Percentiles rank a stretch among this genome's conserved stretches.
phyloP scores from a whole-genome alignment of 371 early-diverging fungal species.

The Synchytrium microbalum region DNA sequence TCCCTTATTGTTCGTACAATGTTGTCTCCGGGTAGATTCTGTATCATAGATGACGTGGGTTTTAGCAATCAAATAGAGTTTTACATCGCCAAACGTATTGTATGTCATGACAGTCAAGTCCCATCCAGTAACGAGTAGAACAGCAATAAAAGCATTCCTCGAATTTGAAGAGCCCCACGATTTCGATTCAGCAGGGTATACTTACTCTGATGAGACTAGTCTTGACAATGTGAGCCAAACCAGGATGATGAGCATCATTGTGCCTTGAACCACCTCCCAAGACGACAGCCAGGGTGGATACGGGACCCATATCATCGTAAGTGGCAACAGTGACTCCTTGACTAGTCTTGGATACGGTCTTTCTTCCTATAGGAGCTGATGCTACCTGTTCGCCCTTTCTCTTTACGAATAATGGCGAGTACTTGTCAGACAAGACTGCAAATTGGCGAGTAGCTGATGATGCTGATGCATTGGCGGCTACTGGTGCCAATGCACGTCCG shows the following conservation, averaged over 20 bases:
- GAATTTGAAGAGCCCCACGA: too few relatives aligned
- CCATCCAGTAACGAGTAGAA: too few relatives aligned
- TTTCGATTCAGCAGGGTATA: too few relatives aligned
- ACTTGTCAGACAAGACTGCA: neutral
- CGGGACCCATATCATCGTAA: constrained; percentile 42
- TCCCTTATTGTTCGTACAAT: constrained; percentile 84
- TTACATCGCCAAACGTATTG: too few relatives aligned
- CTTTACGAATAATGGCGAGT: neutral
- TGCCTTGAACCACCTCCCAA: constrained; percentile 82
- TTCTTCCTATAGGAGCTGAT: constrained; percentile 25
- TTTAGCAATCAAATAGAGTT: constrained; percentile 2
- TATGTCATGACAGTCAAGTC: too few relatives aligned
- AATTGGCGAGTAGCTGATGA: neutral
- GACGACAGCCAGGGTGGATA: constrained; percentile 77
- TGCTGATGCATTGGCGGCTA: too few relatives aligned
- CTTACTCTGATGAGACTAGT: constrained; percentile 84
- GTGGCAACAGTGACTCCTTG: constrained; percentile 35
- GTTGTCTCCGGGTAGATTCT: constrained; percentile 66
- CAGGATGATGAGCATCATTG: constrained; percentile 63
- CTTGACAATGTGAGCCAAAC: constrained; percentile 86
- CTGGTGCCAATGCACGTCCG: too few relatives aligned
- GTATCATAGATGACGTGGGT: neutral
- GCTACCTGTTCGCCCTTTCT: constrained; percentile 35
- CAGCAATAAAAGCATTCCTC: too few relatives aligned
- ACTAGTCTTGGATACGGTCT: constrained; percentile 22